These are phyloP conservation scores for Glebionis coronaria DNA, from an alignment of 129 eudicot genomes.

Conservation along the genomic window DNA sequence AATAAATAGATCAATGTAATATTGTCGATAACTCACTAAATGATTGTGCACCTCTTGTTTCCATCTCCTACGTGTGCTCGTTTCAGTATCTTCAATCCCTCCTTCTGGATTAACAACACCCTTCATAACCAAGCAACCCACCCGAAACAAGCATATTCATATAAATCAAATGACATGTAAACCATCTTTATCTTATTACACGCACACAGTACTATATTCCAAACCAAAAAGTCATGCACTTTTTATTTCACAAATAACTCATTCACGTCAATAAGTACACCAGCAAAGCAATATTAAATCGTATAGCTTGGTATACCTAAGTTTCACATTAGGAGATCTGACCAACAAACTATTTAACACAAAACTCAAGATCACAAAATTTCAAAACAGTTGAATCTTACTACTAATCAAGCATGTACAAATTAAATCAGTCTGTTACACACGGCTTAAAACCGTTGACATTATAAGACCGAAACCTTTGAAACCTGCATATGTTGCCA, in stretches of 20 bases:
- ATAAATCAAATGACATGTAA: conserved; percentile 1
- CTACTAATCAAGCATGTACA: not conserved
- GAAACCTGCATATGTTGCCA: too few species aligned
- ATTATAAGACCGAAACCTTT: too few species aligned
- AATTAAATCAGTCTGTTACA: too few species aligned
- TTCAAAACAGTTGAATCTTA: not conserved
- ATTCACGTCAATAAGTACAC: too few species aligned
- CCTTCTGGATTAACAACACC: conserved; percentile 89
- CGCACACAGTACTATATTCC: not conserved
- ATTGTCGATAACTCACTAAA: not conserved
- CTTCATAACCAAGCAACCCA: conserved; percentile 70
- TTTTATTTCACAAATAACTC: not conserved
- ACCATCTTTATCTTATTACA: not conserved
- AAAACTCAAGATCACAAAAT: not conserved
- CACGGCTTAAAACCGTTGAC: too few species aligned
- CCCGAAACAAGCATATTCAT: conserved; percentile 13
- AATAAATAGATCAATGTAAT: not conserved
- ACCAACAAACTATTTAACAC: not conserved
- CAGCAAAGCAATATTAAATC: too few species aligned
- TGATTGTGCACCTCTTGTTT: conserved; percentile 54
- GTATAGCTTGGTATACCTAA: too few species aligned
- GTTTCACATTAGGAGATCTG: conserved; percentile 11
- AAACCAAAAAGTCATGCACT: too few species aligned
- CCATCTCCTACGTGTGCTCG: conserved; percentile 94
- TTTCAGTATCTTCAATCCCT: conserved; percentile 81